These are phyloP conservation scores for Fusarium musae DNA, from an alignment of 2,329 filamentous ascomycete genomes.

Conservation along the genomic window DNA sequence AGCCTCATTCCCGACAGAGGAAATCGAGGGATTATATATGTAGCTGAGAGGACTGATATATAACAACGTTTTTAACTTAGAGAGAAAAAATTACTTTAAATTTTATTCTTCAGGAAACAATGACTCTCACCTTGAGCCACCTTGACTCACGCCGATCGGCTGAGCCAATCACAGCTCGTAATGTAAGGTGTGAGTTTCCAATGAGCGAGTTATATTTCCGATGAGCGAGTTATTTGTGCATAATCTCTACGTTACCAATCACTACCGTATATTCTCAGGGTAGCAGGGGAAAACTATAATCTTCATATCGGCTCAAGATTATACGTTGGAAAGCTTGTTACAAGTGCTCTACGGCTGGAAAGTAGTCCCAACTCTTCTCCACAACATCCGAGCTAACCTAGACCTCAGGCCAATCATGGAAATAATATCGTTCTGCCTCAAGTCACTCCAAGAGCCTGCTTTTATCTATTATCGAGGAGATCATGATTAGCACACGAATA, in stretches of 20 bases:
- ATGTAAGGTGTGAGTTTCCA: not conserved
- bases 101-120: not conserved
- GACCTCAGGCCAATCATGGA: not conserved
- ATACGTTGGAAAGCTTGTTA: not conserved
- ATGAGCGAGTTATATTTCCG: not conserved
- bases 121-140: not conserved
- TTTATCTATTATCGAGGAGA: not conserved
- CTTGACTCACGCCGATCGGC: constrained; percentile 43
- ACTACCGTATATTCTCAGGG: fast-evolving
- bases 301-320: not conserved
- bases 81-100: too few relatives aligned
- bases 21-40: not conserved
- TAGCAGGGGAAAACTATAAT: fast-evolving
- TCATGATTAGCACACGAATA: too few relatives aligned
- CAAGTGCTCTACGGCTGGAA: not conserved
- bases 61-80: too few relatives aligned
- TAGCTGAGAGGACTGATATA: too few relatives aligned
- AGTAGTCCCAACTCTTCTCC: not conserved
- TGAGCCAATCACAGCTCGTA: not conserved
- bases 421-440: not conserved
- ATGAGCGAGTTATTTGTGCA: not conserved
- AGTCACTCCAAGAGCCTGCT: not conserved
- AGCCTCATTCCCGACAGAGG: constrained; percentile 15
- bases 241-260: too few relatives aligned
- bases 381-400: not conserved